Percentiles rank a stretch among this genome's conserved stretches.
These are phyloP conservation scores for Mycena albidolilacea DNA, from an alignment of 768 basidiomycete genomes.

Conservation along the genomic window DNA sequence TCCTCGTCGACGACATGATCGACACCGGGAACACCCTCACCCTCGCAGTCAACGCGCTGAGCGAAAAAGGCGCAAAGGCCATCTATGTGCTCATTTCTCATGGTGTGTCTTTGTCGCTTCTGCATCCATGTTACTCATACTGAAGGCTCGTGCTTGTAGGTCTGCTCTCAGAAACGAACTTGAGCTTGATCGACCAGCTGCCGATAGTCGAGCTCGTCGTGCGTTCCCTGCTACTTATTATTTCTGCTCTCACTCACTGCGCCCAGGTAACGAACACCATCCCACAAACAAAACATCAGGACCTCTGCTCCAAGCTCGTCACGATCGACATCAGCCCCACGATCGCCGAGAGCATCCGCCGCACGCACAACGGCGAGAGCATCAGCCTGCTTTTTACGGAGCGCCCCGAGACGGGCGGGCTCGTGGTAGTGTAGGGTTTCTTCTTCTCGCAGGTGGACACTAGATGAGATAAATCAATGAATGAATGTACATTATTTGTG, in stretches of 20 bases:
- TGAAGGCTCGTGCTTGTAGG: slow-evolving; percentile 58
- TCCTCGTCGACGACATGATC: slow-evolving; percentile 99
- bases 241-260: slow-evolving; percentile 1
- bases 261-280: slow-evolving; percentile 94
- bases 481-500: background rate
- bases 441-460: background rate
- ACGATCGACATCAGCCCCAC: slow-evolving; percentile 93
- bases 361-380: slow-evolving; percentile 95
- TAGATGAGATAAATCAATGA: slow-evolving; percentile 19
- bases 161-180: slow-evolving; percentile 82
- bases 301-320: slow-evolving; percentile 79
- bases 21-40: slow-evolving; percentile 94
- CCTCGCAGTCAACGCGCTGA: slow-evolving; percentile 87
- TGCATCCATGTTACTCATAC: slow-evolving; percentile 29
- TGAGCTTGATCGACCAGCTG: slow-evolving; percentile 76
- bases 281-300: slow-evolving; percentile 82
- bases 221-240: slow-evolving; percentile 47
- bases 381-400: slow-evolving; percentile 91
- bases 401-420: slow-evolving; percentile 71
- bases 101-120: slow-evolving; percentile 60
- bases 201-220: slow-evolving; percentile 92
- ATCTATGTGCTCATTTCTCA: slow-evolving; percentile 94
- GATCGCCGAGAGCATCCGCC: slow-evolving; percentile 95
- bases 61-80: slow-evolving; percentile 90
- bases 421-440: slow-evolving; percentile 52